phyloP scores from a whole-genome alignment of 2,329 filamentous ascomycete genomes.

The Neopestalotiopsis sp. region DNA sequence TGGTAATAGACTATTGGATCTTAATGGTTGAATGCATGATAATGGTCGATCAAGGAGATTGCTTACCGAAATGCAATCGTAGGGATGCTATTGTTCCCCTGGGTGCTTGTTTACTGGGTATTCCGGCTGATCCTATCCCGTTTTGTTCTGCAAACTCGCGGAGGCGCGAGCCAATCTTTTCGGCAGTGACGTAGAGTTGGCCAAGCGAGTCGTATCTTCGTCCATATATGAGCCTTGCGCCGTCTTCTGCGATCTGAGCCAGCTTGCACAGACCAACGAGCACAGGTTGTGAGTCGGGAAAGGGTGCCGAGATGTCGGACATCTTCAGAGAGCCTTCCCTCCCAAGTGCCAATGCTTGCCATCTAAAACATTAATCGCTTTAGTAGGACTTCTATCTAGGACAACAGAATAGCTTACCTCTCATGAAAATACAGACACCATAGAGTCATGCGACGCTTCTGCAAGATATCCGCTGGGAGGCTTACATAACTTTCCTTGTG shows the following conservation, averaged over 20 bases:
- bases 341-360: conserved; percentile 28
- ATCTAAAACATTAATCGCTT: conserved; percentile 14
- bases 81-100: conserved; percentile 20
- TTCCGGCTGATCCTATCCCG: conserved; percentile 23
- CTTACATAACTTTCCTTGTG: conserved; percentile 29
- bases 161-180: conserved; percentile 26
- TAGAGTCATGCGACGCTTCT: conserved; percentile 31
- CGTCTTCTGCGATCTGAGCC: conserved; percentile 26
- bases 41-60: neutral
- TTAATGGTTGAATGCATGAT: neutral
- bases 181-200: conserved; percentile 30
- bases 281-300: conserved; percentile 26
- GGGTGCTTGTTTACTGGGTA: conserved; percentile 2
- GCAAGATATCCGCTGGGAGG: conserved; percentile 24
- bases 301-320: conserved; percentile 29
- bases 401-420: conserved; percentile 20
- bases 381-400: neutral
- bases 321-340: conserved; percentile 26
- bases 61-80: conserved; percentile 24
- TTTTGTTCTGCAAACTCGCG: conserved; percentile 27
- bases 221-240: conserved; percentile 28
- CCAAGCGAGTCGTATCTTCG: conserved; percentile 31
- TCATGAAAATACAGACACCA: conserved; percentile 37
- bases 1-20: conserved; percentile 25
- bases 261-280: conserved; percentile 27